phyloP scores from a whole-genome alignment of 23 red algal genomes.

The Pyropia yezoensis region DNA sequence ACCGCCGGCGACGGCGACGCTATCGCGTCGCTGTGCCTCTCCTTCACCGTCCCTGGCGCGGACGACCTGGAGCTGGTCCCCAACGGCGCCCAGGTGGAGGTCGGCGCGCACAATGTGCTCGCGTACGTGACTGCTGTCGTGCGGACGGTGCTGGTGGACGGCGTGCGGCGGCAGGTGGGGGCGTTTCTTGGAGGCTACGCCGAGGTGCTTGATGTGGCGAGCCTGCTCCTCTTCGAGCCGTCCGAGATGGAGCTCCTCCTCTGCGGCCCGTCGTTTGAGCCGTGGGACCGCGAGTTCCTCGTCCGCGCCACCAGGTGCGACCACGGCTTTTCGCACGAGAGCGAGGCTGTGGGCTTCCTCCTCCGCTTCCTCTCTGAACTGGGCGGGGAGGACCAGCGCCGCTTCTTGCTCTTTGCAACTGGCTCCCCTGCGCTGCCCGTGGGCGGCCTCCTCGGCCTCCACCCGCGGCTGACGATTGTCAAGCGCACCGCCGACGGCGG shows the following conservation, averaged over 20 bases:
- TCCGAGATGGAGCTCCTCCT: conserved; percentile 67
- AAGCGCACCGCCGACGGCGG: conserved; percentile 71
- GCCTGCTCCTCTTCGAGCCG: conserved; percentile 47
- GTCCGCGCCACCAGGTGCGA: conserved; percentile 75
- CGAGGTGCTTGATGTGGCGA: conserved; percentile 39
- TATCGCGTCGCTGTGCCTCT: conserved; percentile 57
- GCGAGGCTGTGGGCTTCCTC: conserved; percentile 56
- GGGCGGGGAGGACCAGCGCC: conserved; percentile 58
- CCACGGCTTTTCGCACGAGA: conserved; percentile 91
- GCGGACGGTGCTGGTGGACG: conserved; percentile 55
- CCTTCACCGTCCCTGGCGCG: conserved; percentile 72
- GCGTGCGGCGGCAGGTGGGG: conserved; percentile 57
- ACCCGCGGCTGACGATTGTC: conserved; percentile 83
- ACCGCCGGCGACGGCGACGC: conserved; percentile 28
- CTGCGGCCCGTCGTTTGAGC: conserved; percentile 75
- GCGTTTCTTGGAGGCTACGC: conserved; percentile 67
- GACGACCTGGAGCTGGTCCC: conserved; percentile 62
- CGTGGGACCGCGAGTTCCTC: conserved; percentile 70
- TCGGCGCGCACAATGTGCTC: conserved; percentile 58
- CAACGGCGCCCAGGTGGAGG: conserved; percentile 42
- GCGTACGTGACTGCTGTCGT: conserved; percentile 58
- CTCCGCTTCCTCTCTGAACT: conserved; percentile 52
- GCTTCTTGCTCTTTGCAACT: conserved; percentile 84
- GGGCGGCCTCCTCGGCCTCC: conserved; percentile 69
- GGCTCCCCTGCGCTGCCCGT: conserved; percentile 85